Evolutionary conservation across 169 alveolate species (phyloP).

Genomic region (Hepatocystis sp.): DNA sequence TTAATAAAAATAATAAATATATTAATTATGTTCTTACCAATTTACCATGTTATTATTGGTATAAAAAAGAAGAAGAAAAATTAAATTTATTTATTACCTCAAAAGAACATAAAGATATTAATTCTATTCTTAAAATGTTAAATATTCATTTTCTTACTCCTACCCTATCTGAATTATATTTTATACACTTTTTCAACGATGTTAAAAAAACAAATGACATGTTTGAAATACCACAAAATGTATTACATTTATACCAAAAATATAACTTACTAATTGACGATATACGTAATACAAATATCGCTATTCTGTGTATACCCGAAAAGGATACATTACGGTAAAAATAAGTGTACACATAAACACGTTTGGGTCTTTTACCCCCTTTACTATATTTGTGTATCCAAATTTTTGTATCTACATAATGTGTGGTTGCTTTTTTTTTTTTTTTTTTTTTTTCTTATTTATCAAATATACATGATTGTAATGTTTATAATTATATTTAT

Average conservation of each 20-base stretch:
- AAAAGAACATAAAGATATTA: constrained; percentile 28
- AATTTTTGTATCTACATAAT: too few species aligned
- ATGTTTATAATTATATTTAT: too few species aligned
- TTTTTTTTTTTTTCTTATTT: not conserved
- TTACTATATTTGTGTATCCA: too few species aligned
- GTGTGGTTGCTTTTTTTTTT: not conserved
- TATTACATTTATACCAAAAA: constrained; percentile 42
- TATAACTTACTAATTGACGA: constrained; percentile 66
- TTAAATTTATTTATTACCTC: constrained; percentile 54
- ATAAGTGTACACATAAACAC: too few species aligned
- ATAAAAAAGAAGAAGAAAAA: constrained; percentile 75
- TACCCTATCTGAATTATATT: constrained; percentile 69
- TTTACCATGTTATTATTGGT: constrained; percentile 76
- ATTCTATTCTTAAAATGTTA: constrained; percentile 34
- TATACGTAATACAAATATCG: constrained; percentile 26
- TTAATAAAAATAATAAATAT: constrained; percentile 73
- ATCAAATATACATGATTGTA: not conserved
- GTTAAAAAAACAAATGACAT: constrained; percentile 18
- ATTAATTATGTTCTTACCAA: constrained; percentile 59
- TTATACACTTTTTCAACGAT: constrained; percentile 70
- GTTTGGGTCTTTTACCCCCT: too few species aligned
- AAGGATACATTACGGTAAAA: constrained; percentile 64
- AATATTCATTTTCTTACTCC: constrained; percentile 68
- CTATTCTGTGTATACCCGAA: constrained; percentile 64
- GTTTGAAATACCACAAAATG: constrained; percentile 31